Percentiles rank a stretch among this genome's conserved stretches.
phyloP scores from a whole-genome alignment of 345 rosid species.

The Reutealis trisperma region DNA sequence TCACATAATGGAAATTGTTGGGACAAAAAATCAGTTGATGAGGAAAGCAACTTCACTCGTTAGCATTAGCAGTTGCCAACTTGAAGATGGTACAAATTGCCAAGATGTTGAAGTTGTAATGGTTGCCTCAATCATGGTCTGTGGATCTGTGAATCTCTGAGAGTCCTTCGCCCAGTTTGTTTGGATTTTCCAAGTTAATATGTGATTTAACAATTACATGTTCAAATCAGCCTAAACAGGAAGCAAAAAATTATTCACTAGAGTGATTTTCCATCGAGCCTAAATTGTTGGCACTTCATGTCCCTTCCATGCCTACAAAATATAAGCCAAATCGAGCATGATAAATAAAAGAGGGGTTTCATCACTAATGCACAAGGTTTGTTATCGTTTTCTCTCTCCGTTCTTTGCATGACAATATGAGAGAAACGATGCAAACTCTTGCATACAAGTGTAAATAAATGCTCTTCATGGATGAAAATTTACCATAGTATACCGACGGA shows the following conservation, averaged over 20 bases:
- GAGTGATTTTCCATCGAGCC: neutral
- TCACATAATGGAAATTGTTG: neutral
- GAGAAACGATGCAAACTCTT: neutral
- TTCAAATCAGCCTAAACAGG: neutral
- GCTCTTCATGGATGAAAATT: neutral
- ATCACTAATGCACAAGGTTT: neutral
- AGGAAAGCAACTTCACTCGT: neutral
- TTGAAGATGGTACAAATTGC: neutral
- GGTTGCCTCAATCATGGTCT: neutral
- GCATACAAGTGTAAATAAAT: neutral
- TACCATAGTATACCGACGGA: conserved; percentile 19
- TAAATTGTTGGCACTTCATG: conserved; percentile 18
- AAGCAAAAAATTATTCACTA: conserved; percentile 10
- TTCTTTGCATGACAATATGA: too few relatives aligned
- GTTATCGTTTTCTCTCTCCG: too few relatives aligned
- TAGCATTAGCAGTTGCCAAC: neutral
- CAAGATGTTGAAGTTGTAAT: too few relatives aligned
- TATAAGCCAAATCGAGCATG: neutral
- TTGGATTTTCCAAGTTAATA: neutral
- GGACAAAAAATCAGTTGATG: neutral
- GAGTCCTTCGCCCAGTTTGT: neutral
- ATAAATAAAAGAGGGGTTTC: neutral
- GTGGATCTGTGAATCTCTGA: neutral
- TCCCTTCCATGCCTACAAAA: conserved; percentile 29
- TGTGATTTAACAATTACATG: neutral